Evolutionary conservation across 106 monocot species (phyloP).

Genomic region (Chionographis japonica): DNA sequence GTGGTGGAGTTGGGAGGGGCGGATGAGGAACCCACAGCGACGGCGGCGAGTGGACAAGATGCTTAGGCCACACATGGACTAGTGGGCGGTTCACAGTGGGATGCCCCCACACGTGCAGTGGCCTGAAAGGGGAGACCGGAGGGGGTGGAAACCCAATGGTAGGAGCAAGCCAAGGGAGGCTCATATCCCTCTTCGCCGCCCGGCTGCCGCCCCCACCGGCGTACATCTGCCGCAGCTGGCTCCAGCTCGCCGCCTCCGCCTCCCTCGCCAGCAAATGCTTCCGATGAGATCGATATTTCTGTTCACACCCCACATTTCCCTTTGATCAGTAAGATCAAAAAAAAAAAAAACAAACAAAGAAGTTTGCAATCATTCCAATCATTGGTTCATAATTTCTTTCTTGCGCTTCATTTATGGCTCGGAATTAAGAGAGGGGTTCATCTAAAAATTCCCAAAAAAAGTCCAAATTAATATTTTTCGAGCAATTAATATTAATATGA

Average conservation of each 20-base stretch:
- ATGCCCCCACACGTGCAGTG: conserved; percentile 69
- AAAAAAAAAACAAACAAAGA: neutral
- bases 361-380: too few relatives aligned
- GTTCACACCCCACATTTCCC: neutral
- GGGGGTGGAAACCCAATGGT: conserved; percentile 48
- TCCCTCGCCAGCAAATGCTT: conserved; percentile 85
- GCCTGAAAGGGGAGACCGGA: conserved; percentile 28
- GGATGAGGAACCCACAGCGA: conserved; percentile 20
- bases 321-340: neutral
- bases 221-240: conserved; percentile 67
- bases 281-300: conserved; percentile 90
- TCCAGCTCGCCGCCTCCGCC: conserved; percentile 84
- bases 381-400: too few relatives aligned
- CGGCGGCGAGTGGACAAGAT: neutral
- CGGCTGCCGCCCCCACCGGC: neutral
- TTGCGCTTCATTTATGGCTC: too few relatives aligned
- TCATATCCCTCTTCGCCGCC: conserved; percentile 29
- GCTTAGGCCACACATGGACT: conserved; percentile 32
- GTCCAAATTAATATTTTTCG: neutral
- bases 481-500: neutral
- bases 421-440: neutral
- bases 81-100: conserved; percentile 26
- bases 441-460: neutral
- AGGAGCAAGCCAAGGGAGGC: conserved; percentile 32
- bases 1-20: conserved; percentile 6